Evolutionary conservation across 306 rosid genomes (phyloP).

Genomic region (Leucaena leucocephala): DNA sequence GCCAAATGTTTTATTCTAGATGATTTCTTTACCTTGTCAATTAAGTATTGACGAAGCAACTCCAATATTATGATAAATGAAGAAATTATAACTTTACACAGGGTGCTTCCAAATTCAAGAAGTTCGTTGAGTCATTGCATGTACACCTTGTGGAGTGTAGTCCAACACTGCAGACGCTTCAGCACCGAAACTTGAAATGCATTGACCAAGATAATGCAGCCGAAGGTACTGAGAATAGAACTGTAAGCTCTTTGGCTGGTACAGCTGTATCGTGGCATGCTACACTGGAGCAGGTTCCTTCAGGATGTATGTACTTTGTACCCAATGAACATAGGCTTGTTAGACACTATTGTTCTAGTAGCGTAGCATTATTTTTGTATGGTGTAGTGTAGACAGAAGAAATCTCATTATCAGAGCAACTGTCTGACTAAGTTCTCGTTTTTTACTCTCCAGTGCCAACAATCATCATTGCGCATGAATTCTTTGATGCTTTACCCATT

Average conservation of each 20-base stretch:
- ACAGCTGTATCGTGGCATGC: conserved; percentile 94
- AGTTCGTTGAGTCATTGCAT: conserved; percentile 70
- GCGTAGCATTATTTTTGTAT: conserved; percentile 19
- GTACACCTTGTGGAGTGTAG: conserved; percentile 93
- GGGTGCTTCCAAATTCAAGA: conserved; percentile 82
- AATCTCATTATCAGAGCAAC: not conserved
- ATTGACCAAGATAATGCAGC: conserved; percentile 50
- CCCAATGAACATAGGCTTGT: conserved; percentile 21
- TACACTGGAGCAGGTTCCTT: conserved; percentile 83
- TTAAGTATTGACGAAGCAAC: not conserved
- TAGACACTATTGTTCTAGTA: not conserved
- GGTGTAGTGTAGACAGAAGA: not conserved
- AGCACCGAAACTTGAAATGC: conserved; percentile 76
- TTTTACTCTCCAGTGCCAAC: conserved; percentile 68
- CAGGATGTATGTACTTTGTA: conserved; percentile 73
- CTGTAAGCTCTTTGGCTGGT: conserved; percentile 66
- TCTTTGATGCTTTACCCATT: conserved; percentile 91
- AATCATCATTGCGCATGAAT: conserved; percentile 87
- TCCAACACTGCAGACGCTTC: conserved; percentile 83
- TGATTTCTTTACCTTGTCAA: conserved; percentile 14
- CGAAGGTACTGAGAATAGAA: conserved; percentile 49
- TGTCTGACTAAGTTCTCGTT: conserved; percentile 30
- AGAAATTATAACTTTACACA: conserved; percentile 38
- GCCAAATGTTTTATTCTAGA: not conserved
- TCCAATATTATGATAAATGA: conserved; percentile 1